These are phyloP conservation scores for Pseudocercospora crystallina DNA, from an alignment of 2,329 filamentous ascomycete genomes.

Conservation along the genomic window DNA sequence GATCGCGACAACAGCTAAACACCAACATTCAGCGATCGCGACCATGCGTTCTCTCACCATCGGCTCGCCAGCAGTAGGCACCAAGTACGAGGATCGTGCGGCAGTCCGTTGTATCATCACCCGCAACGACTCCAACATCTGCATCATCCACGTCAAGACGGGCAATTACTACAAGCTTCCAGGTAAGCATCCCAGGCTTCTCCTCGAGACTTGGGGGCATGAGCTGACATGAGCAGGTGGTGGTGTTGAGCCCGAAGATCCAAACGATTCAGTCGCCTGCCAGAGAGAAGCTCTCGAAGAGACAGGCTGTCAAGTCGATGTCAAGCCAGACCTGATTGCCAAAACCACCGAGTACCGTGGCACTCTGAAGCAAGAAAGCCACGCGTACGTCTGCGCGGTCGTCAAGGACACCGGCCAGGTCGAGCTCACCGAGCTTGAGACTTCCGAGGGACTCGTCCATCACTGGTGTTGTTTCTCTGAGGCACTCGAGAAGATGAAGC, in stretches of 20 bases:
- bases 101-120: conserved; percentile 13
- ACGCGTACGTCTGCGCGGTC: conserved; percentile 4
- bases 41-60: conserved; percentile 6
- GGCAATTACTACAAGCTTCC: conserved; percentile 19
- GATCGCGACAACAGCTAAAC: neutral
- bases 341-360: conserved; percentile 4
- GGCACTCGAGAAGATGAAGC: conserved; percentile 4
- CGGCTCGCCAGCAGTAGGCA: neutral
- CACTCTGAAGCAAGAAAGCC: conserved; percentile 1
- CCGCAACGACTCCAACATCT: conserved; percentile 1
- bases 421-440: conserved; percentile 4
- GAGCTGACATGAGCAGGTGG: neutral
- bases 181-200: neutral
- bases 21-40: neutral
- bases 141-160: conserved; percentile 10
- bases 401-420: conserved; percentile 6
- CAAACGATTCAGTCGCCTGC: conserved; percentile 3
- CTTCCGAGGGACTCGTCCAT: neutral
- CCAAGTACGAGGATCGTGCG: conserved; percentile 1
- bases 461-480: neutral
- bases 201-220: too few species aligned
- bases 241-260: conserved; percentile 11
- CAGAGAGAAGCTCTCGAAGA: conserved; percentile 14
- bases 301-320: conserved; percentile 11
- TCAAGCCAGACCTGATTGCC: conserved; percentile 4